Percentiles rank a stretch among this genome's conserved stretches.
Conservation (phyloP, 352 stramenopile species). For the Phytophthora nicotianae region DNA sequence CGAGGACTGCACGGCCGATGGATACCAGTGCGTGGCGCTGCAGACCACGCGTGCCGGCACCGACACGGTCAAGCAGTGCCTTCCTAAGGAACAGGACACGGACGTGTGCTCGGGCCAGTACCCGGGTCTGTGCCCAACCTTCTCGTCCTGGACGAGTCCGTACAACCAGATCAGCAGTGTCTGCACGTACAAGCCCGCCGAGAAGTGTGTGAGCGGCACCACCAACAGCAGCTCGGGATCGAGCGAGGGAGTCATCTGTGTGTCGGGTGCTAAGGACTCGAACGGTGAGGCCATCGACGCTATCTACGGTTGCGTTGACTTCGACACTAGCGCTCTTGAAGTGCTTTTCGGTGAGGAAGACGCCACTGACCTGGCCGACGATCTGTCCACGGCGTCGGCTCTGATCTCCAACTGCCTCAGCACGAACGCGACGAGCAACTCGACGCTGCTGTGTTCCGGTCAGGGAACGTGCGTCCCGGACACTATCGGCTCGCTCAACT, state of each 20-base stretch:
- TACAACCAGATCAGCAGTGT: conserved; percentile 83
- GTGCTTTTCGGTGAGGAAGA: conserved; percentile 68
- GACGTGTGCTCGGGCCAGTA: conserved; percentile 72
- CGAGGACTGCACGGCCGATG: conserved; percentile 49
- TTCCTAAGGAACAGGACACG: conserved; percentile 62
- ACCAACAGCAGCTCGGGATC: conserved; percentile 55
- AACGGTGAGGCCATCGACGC: conserved; percentile 50
- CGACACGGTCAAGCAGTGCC: conserved; percentile 73
- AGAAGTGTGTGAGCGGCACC: conserved; percentile 60
- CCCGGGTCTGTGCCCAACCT: conserved; percentile 67
- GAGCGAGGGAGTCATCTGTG: conserved; percentile 48
- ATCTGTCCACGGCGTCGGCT: conserved; percentile 49
- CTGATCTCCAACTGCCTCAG: conserved; percentile 54
- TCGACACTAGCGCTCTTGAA: conserved; percentile 53
- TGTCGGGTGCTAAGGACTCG: conserved; percentile 47
- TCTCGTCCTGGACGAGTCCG: conserved; percentile 65
- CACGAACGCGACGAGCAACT: conserved; percentile 54
- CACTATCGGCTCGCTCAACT: conserved; percentile 44
- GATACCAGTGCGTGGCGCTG: conserved; percentile 72
- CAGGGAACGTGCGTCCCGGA: conserved; percentile 70
- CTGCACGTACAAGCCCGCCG: conserved; percentile 75
- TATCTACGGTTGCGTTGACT: conserved; percentile 79
- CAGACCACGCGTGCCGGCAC: conserved; percentile 67
- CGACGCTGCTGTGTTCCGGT: conserved; percentile 56
- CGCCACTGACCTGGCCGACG: conserved; percentile 54